These are phyloP conservation scores for Cairneyella variabilis DNA, from an alignment of 495 filamentous ascomycete species.

Conservation along the genomic window DNA sequence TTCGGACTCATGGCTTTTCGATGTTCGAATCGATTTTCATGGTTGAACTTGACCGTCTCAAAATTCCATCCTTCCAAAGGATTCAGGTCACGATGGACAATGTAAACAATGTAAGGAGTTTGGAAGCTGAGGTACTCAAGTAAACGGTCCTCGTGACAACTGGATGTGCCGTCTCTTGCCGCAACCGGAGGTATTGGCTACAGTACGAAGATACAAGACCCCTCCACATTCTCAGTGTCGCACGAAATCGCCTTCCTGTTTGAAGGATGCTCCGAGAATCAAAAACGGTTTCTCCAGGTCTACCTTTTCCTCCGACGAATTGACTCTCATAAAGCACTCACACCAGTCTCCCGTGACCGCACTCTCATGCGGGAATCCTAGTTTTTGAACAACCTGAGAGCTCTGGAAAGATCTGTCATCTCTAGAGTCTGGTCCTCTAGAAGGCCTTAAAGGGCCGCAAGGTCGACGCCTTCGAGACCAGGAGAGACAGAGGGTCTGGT, in stretches of 20 bases:
- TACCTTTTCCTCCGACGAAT: conserved; percentile 17
- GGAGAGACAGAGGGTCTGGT: background rate
- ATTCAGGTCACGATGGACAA: conserved; percentile 10
- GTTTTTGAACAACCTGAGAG: conserved; percentile 4
- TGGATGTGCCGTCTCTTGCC: conserved; percentile 14
- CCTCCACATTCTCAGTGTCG: background rate
- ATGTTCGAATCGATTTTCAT: too few relatives aligned
- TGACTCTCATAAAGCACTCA: conserved; percentile 10
- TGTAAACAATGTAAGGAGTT: background rate
- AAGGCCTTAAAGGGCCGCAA: too few relatives aligned
- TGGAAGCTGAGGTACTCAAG: conserved; percentile 2
- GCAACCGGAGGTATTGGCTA: conserved; percentile 23
- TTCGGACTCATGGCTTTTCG: background rate
- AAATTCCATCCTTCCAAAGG: background rate
- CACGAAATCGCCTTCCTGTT: background rate
- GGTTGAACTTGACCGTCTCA: background rate
- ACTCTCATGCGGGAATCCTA: conserved; percentile 23
- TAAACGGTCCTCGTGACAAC: conserved; percentile 17
- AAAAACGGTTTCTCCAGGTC: conserved; percentile 19
- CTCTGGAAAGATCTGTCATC: too few relatives aligned
- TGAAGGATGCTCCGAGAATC: background rate
- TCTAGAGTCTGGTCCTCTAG: too few relatives aligned
- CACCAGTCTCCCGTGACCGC: conserved; percentile 27
- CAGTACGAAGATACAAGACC: background rate
- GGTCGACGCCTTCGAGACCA: too few relatives aligned